Evolutionary conservation across 2,329 filamentous ascomycete genomes (phyloP).

Genomic region (Nakataea oryzae): DNA sequence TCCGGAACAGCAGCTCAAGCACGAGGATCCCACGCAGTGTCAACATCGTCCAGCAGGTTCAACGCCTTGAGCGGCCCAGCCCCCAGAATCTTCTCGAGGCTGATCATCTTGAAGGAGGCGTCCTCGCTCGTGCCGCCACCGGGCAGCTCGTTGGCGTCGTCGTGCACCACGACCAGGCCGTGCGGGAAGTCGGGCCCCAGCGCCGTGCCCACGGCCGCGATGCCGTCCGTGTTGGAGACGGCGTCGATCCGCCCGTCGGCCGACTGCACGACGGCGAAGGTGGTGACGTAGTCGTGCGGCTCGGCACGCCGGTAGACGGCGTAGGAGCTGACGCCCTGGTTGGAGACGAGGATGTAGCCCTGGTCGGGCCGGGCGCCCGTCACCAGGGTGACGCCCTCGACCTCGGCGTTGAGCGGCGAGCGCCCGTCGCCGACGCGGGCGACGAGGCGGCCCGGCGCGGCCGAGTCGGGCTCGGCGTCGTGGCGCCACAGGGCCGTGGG

Average conservation of each 20-base stretch:
- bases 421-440: constrained; percentile 36
- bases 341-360: constrained; percentile 40
- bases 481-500: constrained; percentile 41
- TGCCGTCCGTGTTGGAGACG: constrained; percentile 43
- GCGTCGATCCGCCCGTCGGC: constrained; percentile 30
- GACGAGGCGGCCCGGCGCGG: constrained; percentile 20
- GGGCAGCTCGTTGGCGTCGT: constrained; percentile 40
- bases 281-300: constrained; percentile 37
- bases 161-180: constrained; percentile 39
- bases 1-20: not conserved
- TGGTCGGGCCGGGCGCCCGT: constrained; percentile 28
- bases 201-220: constrained; percentile 31
- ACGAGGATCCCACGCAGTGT: constrained; percentile 26
- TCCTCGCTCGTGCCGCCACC: constrained; percentile 31
- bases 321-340: constrained; percentile 41
- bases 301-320: constrained; percentile 36
- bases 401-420: constrained; percentile 32
- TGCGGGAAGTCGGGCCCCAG: constrained; percentile 29
- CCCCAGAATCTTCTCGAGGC: constrained; percentile 26
- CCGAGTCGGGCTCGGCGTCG: constrained; percentile 34
- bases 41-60: constrained; percentile 22
- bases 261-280: constrained; percentile 34
- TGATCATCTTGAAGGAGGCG: constrained; percentile 40
- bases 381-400: constrained; percentile 42
- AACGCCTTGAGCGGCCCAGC: constrained; percentile 14